These are phyloP conservation scores for Carex arenaria DNA, from an alignment of 202 grass and related monocot species.

Conservation along the genomic window DNA sequence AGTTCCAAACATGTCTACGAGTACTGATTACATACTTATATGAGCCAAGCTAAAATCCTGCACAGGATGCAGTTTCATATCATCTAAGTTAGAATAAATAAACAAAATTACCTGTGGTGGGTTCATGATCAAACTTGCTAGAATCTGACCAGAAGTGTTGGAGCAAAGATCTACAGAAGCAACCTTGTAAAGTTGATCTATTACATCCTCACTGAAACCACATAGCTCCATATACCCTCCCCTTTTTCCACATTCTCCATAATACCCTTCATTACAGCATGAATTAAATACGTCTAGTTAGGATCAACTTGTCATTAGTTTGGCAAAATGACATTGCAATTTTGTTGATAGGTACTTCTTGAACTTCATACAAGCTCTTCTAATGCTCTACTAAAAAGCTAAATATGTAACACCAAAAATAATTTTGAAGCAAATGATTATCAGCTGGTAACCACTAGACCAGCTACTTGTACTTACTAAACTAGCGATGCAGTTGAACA, in stretches of 20 bases:
- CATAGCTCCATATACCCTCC: slow-evolving; percentile 84
- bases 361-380: neutral
- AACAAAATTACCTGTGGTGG: slow-evolving; percentile 44
- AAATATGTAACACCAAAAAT: neutral
- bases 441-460: neutral
- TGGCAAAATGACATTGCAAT: neutral
- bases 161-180: slow-evolving; percentile 76
- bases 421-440: neutral
- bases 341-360: neutral
- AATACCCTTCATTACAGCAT: slow-evolving; percentile 37
- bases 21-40: neutral
- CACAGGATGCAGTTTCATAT: neutral
- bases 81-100: neutral
- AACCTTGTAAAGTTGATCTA: slow-evolving; percentile 63
- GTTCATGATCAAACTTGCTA: slow-evolving; percentile 56
- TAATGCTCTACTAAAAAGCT: neutral
- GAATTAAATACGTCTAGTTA: neutral
- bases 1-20: neutral
- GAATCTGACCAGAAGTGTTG: slow-evolving; percentile 69
- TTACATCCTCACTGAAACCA: slow-evolving; percentile 48
- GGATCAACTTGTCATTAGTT: neutral
- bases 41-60: neutral
- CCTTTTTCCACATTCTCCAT: slow-evolving; percentile 75
- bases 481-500: neutral
- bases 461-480: neutral